Base-by-base conservation (phyloP, 2,329 filamentous ascomycete species). In the Teratosphaeriaceae sp. region DNA sequence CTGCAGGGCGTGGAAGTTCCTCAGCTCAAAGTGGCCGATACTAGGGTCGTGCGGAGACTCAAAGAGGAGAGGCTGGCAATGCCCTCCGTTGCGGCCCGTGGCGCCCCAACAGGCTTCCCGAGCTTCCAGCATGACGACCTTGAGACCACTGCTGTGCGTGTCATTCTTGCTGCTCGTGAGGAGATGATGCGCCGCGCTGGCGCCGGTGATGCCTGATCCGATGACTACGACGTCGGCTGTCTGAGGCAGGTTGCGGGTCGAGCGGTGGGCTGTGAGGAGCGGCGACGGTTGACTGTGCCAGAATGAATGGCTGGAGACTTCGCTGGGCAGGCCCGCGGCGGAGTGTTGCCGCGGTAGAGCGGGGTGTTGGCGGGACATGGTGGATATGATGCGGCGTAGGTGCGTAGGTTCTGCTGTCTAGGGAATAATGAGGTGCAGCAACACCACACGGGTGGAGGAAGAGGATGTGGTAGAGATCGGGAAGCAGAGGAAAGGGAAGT, bases 51-150 rank as follows among this genome's bases (percentile, higher is more conserved):
- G 70, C n/a, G 68, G 62, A 16, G 74, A 68, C 15, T 71, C 68
- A 65, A 85, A 88, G 38, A 86, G 68, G 22, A 80, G 64, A 1
- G 86, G 84, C 53, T 88, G 84, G 61, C 85, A 89, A 59, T 90
- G 85, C 27, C 71, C 70, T 30, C 72, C 73, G 53, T 76, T 69
- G 68, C 85, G 68, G n/a, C 85, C 85, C 1, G 85, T 90, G n/a
- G 85, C 85, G 15, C 85, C 85, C 77, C 78, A 88, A 58, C 85
- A 89, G 3, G 81, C 84, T 67, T 89, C 85, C 54, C 85, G 73
- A 12, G 85, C 85, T 65, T 90, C 85, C 4, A 90, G 70, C 69
- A 89, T 74, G 5, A 89, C 70, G 6, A 88, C 74, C n/a, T 65
- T 70, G 45, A 73, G 66, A 5, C 23, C 21, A 13, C 9, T 19